phyloP scores from a whole-genome alignment of 257 asterid genomes.

The Lantana camara region DNA sequence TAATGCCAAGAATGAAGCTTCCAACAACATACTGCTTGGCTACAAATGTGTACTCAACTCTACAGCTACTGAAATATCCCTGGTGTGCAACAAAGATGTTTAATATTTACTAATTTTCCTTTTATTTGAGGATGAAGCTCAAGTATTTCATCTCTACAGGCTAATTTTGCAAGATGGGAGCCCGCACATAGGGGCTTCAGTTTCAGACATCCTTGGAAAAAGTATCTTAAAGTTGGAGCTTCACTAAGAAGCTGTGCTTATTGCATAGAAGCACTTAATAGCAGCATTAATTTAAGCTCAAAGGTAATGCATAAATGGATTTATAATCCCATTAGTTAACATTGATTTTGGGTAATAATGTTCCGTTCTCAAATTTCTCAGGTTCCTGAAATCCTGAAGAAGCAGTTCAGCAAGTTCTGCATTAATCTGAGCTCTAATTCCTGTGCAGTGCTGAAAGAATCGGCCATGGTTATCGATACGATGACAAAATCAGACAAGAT shows the following conservation, averaged over 20 bases:
- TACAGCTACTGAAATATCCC: conserved; percentile 59
- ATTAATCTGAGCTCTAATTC: conserved; percentile 46
- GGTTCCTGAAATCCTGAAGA: conserved; percentile 54
- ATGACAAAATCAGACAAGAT: conserved; percentile 53
- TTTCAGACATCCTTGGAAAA: conserved; percentile 68
- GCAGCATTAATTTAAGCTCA: conserved; percentile 41
- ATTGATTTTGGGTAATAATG: not conserved
- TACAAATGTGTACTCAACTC: conserved; percentile 55
- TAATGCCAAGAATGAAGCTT: conserved; percentile 31
- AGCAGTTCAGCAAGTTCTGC: conserved; percentile 47
- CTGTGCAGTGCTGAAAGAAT: conserved; percentile 55
- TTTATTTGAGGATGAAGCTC: not conserved
- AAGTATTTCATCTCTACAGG: conserved; percentile 32
- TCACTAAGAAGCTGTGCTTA: conserved; percentile 64
- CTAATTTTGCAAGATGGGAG: conserved; percentile 65
- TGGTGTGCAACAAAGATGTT: conserved; percentile 36
- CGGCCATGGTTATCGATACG: conserved; percentile 42
- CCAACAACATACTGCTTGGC: conserved; percentile 37
- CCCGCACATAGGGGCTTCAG: conserved; percentile 64
- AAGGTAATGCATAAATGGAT: conserved; percentile 43
- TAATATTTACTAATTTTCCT: not conserved
- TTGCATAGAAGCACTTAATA: conserved; percentile 53
- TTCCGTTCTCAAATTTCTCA: conserved; percentile 28
- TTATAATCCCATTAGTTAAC: not conserved
- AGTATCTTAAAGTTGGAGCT: conserved; percentile 56